These are phyloP conservation scores for Pseudogymnoascus sp. DNA, from an alignment of 2,329 filamentous ascomycete genomes.

Conservation along the genomic window DNA sequence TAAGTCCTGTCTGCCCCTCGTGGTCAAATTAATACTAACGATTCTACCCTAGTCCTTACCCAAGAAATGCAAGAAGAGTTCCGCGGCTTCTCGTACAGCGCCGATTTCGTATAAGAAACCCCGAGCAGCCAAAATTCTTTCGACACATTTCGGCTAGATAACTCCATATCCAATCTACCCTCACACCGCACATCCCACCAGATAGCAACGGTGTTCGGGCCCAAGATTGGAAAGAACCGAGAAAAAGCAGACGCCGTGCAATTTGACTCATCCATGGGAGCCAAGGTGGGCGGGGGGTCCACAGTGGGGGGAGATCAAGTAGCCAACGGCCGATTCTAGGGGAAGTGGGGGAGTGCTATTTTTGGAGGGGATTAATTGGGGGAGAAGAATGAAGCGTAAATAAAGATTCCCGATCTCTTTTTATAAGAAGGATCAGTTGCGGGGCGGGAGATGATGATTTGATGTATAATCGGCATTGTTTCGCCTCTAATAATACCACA, in stretches of 20 bases:
- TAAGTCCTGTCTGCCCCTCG: conserved; percentile 42
- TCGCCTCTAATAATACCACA: conserved; percentile 7
- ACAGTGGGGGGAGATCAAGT: background rate
- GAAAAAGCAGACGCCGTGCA: background rate
- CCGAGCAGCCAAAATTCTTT: background rate
- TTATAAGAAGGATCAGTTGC: background rate
- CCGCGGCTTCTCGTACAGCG: conserved; percentile 84
- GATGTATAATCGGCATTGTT: conserved; percentile 8
- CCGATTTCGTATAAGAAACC: conserved; percentile 26
- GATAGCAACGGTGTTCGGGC: background rate
- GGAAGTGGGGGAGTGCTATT: background rate
- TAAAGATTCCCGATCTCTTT: conserved; percentile 6
- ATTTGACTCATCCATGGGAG: background rate
- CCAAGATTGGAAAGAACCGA: background rate
- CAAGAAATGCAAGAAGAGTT: conserved; percentile 99
- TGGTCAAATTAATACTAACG: conserved; percentile 16
- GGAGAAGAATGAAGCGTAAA: background rate
- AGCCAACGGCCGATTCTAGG: background rate
- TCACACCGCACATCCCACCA: background rate
- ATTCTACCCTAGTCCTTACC: conserved; percentile 61
- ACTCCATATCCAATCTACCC: background rate
- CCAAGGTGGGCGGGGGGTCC: background rate
- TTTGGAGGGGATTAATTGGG: background rate
- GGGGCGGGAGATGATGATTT: background rate
- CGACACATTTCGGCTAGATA: background rate